Evolutionary conservation across 768 basidiomycete genomes (phyloP).

Genomic region (Leccinum aurantiacum): DNA sequence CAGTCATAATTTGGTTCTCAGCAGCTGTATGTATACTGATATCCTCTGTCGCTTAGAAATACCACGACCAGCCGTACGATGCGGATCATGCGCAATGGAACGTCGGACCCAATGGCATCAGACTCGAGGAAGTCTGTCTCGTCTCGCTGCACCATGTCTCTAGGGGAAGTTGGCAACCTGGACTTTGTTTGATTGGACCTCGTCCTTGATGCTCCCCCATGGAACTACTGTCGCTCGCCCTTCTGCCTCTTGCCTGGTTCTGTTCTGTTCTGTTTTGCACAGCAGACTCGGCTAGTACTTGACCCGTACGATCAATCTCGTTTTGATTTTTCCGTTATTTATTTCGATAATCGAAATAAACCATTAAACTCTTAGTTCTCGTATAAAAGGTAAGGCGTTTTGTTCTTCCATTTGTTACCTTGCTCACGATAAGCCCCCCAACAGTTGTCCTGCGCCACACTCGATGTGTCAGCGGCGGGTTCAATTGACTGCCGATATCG

Average conservation of each 20-base stretch:
- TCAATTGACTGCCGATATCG: neutral
- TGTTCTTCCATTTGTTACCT: neutral
- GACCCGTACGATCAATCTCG: neutral
- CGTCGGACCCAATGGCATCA: conserved; percentile 26
- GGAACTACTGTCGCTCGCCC: neutral
- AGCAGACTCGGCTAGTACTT: neutral
- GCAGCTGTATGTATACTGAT: conserved; percentile 12
- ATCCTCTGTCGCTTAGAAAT: conserved; percentile 10
- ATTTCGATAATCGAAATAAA: neutral
- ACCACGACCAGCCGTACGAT: conserved; percentile 11
- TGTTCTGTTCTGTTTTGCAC: neutral
- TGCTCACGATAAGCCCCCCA: neutral
- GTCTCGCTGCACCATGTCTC: conserved; percentile 79
- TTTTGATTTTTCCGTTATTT: neutral
- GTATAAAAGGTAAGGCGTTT: neutral
- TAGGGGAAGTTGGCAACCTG: conserved; percentile 78
- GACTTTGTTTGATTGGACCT: conserved; percentile 49
- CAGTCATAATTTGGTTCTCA: conserved; percentile 1
- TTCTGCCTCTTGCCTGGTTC: neutral
- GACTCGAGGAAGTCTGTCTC: conserved; percentile 42
- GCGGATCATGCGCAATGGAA: conserved; percentile 20
- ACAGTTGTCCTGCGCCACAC: neutral
- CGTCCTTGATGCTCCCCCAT: conserved; percentile 11
- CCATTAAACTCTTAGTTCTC: neutral
- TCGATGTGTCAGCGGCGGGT: neutral